These are phyloP conservation scores for Phytophthora aleatoria DNA, from an alignment of 352 stramenopile species.

Conservation along the genomic window DNA sequence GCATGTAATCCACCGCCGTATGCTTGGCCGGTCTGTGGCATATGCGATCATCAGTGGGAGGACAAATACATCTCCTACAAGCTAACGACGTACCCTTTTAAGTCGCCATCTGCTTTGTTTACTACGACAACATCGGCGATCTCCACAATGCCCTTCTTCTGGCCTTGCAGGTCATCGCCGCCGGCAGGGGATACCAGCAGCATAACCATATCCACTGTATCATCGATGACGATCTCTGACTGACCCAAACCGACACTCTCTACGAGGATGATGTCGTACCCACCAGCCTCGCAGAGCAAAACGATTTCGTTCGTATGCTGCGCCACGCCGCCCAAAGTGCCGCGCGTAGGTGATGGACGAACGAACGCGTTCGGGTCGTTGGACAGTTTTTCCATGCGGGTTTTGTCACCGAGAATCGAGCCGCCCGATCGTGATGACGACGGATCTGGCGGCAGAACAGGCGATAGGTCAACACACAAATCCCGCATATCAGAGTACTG, in stretches of 20 bases:
- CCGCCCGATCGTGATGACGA: conserved; percentile 95
- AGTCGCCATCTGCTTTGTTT: conserved; percentile 97
- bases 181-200: conserved; percentile 95
- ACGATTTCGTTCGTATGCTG: conserved; percentile 93
- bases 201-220: conserved; percentile 97
- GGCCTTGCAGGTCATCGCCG: conserved; percentile 96
- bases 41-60: conserved; percentile 1
- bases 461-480: neutral
- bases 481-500: neutral
- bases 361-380: conserved; percentile 93
- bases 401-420: conserved; percentile 98
- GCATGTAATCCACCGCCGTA: conserved; percentile 77
- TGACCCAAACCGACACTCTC: conserved; percentile 98
- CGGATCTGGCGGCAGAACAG: conserved; percentile 74
- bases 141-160: conserved; percentile 99
- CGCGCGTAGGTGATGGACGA: conserved; percentile 90
- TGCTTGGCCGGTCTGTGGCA: conserved; percentile 64
- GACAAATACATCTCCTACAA: neutral
- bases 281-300: conserved; percentile 92
- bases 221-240: conserved; percentile 96
- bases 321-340: conserved; percentile 76
- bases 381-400: conserved; percentile 95
- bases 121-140: conserved; percentile 97
- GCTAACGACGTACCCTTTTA: conserved; percentile 45
- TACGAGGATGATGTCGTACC: conserved; percentile 96